Evolutionary conservation across 2,329 filamentous ascomycete species (phyloP).

Genomic region (Bertia moriformis): DNA sequence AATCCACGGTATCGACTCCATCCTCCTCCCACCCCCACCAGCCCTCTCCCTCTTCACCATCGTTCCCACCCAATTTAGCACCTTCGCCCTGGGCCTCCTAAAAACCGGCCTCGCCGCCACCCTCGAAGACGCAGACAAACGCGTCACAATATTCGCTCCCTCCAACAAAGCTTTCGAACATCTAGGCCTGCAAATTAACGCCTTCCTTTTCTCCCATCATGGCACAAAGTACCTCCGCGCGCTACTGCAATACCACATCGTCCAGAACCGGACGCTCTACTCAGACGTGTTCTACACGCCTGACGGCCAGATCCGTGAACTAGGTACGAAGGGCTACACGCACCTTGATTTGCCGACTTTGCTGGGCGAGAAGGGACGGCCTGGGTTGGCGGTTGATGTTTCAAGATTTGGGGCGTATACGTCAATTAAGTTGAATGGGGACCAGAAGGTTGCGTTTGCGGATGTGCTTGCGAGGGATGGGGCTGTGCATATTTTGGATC

Average conservation of each 20-base stretch:
- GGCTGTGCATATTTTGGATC: background rate
- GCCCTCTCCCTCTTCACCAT: slow-evolving; percentile 50
- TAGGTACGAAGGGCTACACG: background rate
- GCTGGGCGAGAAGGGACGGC: background rate
- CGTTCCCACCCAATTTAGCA: slow-evolving; percentile 65
- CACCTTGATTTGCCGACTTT: background rate
- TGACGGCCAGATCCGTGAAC: background rate
- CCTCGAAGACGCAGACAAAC: slow-evolving; percentile 31
- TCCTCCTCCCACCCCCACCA: slow-evolving; percentile 59
- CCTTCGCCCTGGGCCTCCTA: slow-evolving; percentile 57
- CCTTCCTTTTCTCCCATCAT: slow-evolving; percentile 68
- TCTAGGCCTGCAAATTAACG: slow-evolving; percentile 60
- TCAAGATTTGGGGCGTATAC: background rate
- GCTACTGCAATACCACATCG: slow-evolving; percentile 66
- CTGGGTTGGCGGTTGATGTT: background rate
- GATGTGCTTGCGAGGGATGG: background rate
- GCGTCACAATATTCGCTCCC: slow-evolving; percentile 61
- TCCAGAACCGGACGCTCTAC: slow-evolving; percentile 63
- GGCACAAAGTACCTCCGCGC: slow-evolving; percentile 66
- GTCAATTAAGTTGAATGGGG: background rate
- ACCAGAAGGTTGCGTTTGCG: background rate
- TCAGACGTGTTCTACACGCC: slow-evolving; percentile 60
- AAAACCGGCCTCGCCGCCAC: slow-evolving; percentile 59
- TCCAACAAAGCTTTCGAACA: slow-evolving; percentile 66
- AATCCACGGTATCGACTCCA: slow-evolving; percentile 60